These are phyloP conservation scores for Nitzschia inconspicua DNA, from an alignment of 108 stramenopile genomes.

Conservation along the genomic window DNA sequence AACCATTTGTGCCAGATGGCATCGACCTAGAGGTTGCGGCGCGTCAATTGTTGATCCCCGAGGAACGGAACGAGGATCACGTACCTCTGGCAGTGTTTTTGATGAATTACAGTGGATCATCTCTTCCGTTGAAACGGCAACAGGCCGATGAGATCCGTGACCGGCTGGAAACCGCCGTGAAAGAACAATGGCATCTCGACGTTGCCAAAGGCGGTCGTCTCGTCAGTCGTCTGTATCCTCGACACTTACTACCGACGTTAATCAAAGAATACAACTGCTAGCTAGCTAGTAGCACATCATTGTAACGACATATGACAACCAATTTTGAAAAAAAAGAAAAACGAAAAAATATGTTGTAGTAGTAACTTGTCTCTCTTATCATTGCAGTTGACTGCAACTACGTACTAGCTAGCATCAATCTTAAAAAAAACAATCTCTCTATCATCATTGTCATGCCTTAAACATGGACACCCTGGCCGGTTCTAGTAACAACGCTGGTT, in stretches of 20 bases:
- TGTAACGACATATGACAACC: not conserved
- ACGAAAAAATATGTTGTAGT: not conserved
- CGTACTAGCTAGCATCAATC: not conserved
- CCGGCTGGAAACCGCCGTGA: constrained; percentile 36
- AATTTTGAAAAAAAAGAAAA: not conserved
- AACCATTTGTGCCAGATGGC: constrained; percentile 51
- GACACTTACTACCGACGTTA: constrained; percentile 34
- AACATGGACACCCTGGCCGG: constrained; percentile 9
- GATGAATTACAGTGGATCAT: constrained; percentile 67
- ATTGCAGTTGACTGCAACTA: not conserved
- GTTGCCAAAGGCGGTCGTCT: constrained; percentile 61
- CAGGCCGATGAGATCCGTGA: constrained; percentile 62
- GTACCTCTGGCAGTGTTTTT: constrained; percentile 58
- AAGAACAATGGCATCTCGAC: constrained; percentile 10
- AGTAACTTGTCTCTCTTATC: too few relatives aligned
- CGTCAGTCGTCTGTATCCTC: constrained; percentile 70
- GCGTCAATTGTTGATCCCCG: constrained; percentile 27
- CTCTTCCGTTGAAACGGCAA: constrained; percentile 43
- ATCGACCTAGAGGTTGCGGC: constrained; percentile 63
- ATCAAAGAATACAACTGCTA: constrained; percentile 27
- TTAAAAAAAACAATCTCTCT: not conserved
- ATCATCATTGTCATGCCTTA: not conserved
- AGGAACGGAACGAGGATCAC: constrained; percentile 1
- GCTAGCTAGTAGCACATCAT: not conserved
- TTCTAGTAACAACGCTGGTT: constrained; percentile 18